A percentile compares a stretch with the other conserved stretches of the same genome.
These are phyloP conservation scores for Onygena corvina DNA, from an alignment of 2,329 filamentous ascomycete species.

Conservation along the genomic window DNA sequence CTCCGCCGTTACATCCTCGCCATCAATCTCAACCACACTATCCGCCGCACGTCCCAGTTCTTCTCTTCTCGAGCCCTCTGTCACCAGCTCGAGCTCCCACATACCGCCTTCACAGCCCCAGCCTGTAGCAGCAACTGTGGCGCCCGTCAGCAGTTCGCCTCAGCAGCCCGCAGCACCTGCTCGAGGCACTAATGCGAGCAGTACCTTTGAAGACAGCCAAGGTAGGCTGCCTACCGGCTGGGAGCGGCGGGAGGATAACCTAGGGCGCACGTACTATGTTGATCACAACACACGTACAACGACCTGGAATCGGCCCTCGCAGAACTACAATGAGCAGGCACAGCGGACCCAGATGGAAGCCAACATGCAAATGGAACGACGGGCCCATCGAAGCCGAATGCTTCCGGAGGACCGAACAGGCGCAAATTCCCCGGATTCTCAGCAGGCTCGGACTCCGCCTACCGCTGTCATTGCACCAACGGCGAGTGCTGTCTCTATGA, in stretches of 20 bases:
- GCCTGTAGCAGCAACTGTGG: conserved; percentile 30
- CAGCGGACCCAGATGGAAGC: conserved; percentile 72
- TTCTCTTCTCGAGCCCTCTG: conserved; percentile 22
- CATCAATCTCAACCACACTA: conserved; percentile 22
- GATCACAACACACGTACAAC: conserved; percentile 96
- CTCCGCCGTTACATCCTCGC: conserved; percentile 6
- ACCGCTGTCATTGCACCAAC: conserved; percentile 33
- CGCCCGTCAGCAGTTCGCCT: conserved; percentile 30
- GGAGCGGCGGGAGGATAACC: conserved; percentile 89
- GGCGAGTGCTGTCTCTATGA: conserved; percentile 61
- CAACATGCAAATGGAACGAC: conserved; percentile 82
- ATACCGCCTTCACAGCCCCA: conserved; percentile 26
- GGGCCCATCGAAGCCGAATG: conserved; percentile 89
- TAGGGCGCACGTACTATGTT: conserved; percentile 94
- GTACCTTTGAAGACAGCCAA: conserved; percentile 92
- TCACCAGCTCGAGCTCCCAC: conserved; percentile 24
- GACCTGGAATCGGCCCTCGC: conserved; percentile 87
- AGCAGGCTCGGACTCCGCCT: conserved; percentile 26
- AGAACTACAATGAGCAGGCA: conserved; percentile 61
- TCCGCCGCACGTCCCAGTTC: conserved; percentile 21
- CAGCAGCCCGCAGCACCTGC: conserved; percentile 30
- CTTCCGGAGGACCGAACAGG: conserved; percentile 91
- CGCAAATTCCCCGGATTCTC: conserved; percentile 58
- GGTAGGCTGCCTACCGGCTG: conserved; percentile 84
- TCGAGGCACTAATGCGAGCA: conserved; percentile 51